Conservation (phyloP, 257 asterid species). For the Solanum ossicruentum region DNA sequence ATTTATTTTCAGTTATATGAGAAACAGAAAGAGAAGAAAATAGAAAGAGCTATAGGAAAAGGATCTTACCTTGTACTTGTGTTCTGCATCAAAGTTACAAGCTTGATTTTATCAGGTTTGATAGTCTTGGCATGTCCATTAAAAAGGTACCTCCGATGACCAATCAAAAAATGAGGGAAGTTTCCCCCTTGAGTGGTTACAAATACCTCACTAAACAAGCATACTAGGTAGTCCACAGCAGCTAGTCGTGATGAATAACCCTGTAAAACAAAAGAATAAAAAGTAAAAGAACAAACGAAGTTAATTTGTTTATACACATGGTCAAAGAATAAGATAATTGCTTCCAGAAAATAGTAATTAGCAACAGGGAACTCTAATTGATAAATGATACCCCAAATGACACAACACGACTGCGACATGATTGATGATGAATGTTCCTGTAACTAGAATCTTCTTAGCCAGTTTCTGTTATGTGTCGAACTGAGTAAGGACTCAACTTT, state of each 20-base stretch:
- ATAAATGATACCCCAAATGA: not conserved
- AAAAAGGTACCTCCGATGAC: slow-evolving; percentile 68
- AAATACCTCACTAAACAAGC: slow-evolving; percentile 78
- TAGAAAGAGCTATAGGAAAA: not conserved
- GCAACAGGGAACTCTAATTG: not conserved
- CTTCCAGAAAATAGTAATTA: not conserved
- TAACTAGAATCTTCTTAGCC: not conserved
- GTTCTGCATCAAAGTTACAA: slow-evolving; percentile 52
- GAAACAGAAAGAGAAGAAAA: not conserved
- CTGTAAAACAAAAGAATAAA: slow-evolving; percentile 16
- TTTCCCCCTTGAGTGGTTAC: slow-evolving; percentile 96
- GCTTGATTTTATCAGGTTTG: slow-evolving; percentile 72
- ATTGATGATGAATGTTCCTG: not conserved
- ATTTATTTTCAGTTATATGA: not conserved
- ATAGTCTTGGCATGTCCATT: slow-evolving; percentile 84
- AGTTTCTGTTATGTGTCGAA: not conserved
- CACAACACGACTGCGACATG: not conserved
- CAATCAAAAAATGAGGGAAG: slow-evolving; percentile 88
- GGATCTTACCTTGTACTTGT: slow-evolving; percentile 48
- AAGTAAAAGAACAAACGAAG: not conserved
- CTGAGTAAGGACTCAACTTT: not conserved
- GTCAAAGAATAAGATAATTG: not conserved
- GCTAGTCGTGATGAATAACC: slow-evolving; percentile 74
- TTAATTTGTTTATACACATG: not conserved
- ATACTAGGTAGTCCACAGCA: slow-evolving; percentile 74